These are phyloP conservation scores for Ephemerocybe angulata DNA, from an alignment of 768 basidiomycete genomes.

Conservation along the genomic window DNA sequence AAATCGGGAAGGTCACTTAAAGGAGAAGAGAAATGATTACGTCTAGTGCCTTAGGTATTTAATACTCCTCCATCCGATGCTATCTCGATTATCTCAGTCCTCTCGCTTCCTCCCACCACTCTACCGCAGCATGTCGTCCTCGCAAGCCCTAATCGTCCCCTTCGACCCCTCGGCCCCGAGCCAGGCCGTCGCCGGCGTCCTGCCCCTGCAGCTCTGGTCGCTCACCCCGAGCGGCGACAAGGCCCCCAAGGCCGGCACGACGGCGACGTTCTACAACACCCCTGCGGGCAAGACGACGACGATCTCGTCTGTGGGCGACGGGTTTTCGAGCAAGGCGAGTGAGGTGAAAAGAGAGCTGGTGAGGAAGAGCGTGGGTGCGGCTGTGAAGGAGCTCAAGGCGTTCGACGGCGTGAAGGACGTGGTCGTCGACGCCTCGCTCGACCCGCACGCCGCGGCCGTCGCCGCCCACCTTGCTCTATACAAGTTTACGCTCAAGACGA, in stretches of 20 bases:
- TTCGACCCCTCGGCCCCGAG: conserved; percentile 44
- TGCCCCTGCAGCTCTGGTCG: conserved; percentile 52
- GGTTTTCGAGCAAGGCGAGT: conserved; percentile 42
- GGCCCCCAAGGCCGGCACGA: conserved; percentile 56
- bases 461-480: conserved; percentile 73
- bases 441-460: conserved; percentile 81
- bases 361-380: conserved; percentile 67
- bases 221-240: conserved; percentile 46
- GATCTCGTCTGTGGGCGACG: conserved; percentile 57
- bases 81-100: conserved; percentile 22
- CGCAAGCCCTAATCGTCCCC: conserved; percentile 57
- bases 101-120: conserved; percentile 20
- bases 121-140: conserved; percentile 42
- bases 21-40: no score
- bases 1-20: no score
- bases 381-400: conserved; percentile 63
- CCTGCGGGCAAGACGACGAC: conserved; percentile 47
- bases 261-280: conserved; percentile 60
- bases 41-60: no score
- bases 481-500: conserved; percentile 77
- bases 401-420: conserved; percentile 63
- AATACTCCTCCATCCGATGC: no score
- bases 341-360: conserved; percentile 60
- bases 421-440: conserved; percentile 56
- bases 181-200: conserved; percentile 32